Conservation (phyloP, 2,329 filamentous ascomycete genomes). For the Pyricularia pennisetigena region DNA sequence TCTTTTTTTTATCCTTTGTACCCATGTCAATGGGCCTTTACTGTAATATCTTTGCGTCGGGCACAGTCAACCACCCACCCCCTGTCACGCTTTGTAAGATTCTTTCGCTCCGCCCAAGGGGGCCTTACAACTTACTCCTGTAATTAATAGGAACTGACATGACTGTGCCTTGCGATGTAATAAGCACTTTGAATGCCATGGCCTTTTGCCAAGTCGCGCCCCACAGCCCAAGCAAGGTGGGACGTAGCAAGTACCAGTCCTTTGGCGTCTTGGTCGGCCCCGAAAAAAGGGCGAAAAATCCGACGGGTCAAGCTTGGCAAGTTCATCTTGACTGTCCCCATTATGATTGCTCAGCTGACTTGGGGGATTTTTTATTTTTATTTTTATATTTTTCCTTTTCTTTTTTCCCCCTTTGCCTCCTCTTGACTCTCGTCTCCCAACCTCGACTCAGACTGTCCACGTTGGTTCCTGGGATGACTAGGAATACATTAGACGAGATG, state of each 20-base stretch:
- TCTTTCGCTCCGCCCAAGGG: not conserved
- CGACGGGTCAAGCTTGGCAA: not conserved
- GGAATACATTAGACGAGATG: not conserved
- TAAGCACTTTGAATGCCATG: not conserved
- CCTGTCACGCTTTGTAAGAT: not conserved
- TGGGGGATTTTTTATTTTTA: not conserved
- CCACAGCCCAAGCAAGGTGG: not conserved
- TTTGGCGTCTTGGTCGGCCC: not conserved
- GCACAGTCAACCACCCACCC: not conserved
- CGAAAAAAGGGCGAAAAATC: not conserved
- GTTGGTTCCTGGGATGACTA: not conserved
- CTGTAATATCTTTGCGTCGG: not conserved
- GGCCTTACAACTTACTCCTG: not conserved
- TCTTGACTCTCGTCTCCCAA: too few relatives aligned
- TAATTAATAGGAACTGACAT: not conserved
- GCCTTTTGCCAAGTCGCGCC: not conserved
- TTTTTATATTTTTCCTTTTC: not conserved
- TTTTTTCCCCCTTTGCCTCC: too few relatives aligned
- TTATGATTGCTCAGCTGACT: not conserved
- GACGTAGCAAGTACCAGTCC: not conserved
- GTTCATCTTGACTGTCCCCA: not conserved
- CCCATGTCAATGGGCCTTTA: not conserved
- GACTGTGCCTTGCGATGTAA: not conserved
- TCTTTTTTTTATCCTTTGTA: not conserved
- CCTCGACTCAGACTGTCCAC: not conserved